Base-by-base conservation (phyloP, 1,284 basidiomycete genomes). In the Athelia psychrophila region DNA sequence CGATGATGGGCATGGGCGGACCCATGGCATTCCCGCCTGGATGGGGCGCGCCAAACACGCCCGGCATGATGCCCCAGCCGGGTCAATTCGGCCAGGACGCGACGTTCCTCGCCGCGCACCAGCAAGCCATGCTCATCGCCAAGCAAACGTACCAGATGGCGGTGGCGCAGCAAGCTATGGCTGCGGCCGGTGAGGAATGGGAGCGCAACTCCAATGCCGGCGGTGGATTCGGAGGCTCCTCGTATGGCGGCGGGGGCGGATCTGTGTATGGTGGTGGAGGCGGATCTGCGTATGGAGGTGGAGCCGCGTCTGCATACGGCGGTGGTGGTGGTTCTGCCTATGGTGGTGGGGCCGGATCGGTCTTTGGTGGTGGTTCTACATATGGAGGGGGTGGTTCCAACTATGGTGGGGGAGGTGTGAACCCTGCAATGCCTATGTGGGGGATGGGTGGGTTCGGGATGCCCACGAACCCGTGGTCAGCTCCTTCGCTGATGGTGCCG, bases 111-210 rank as follows among this genome's bases (percentile, higher is more conserved):
- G 81, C 74, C 3, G 89, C 88, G 13, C 89, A 92, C 64, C 88
- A 91, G 61, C 88, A 88, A 54, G 89, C 89, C 2, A 88, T 93
- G 79, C 72, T 88, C 68, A 73, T 77, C 48, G 90, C 90, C 48
- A 92, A 92, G 65, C 91, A 92, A 64, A 83, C 90, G 2, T 92
- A 91, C 63, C 89, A 92, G 67, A 82, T 86, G 73, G 86, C 89
- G 10, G 87, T 91, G 47, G 90, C 90, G 4, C 90, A 91, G 64
- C 89, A 92, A 59, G 91, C 91, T 12, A 86, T 92, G 79, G 84
- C 82, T 2, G 80, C 82, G 13, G 90, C 90, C 13, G 88, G 79
- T 22, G 91, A 93, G 49, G 88, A 92, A 62, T 92, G 91, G 91
- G 91, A 93, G 63, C 82, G 89, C 38, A 79, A 82, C 10, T 90